These are phyloP conservation scores for Pestalotiopsis sp. DNA, from an alignment of 2,329 filamentous ascomycete species.

Conservation along the genomic window DNA sequence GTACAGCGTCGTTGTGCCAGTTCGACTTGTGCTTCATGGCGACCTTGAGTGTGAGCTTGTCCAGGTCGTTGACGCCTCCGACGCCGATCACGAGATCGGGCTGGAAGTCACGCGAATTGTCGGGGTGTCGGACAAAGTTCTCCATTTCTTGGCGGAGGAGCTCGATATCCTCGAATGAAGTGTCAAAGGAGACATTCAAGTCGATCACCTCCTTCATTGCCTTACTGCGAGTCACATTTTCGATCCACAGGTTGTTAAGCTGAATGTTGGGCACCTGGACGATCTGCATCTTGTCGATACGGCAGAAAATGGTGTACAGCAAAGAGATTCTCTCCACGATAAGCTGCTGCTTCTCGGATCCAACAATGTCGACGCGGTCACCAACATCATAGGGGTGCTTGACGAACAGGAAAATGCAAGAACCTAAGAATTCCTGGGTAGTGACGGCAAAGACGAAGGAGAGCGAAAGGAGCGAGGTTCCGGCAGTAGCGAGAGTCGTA, in stretches of 20 bases:
- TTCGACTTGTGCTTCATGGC: constrained; percentile 92
- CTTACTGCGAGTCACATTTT: constrained; percentile 89
- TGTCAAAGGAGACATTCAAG: constrained; percentile 83
- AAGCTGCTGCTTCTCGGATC: constrained; percentile 61
- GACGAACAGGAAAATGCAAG: constrained; percentile 97
- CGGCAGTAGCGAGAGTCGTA: constrained; percentile 84
- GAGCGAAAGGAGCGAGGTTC: constrained; percentile 89
- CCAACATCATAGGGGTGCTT: constrained; percentile 98
- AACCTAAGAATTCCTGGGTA: constrained; percentile 93
- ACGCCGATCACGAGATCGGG: constrained; percentile 80
- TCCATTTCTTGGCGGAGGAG: constrained; percentile 83
- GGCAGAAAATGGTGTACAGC: constrained; percentile 88
- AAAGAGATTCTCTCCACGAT: constrained; percentile 93
- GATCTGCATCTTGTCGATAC: constrained; percentile 79
- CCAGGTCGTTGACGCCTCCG: constrained; percentile 77
- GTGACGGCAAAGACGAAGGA: constrained; percentile 95
- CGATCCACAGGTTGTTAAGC: constrained; percentile 90
- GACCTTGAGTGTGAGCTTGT: constrained; percentile 82
- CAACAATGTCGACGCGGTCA: constrained; percentile 82
- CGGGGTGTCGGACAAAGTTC: constrained; percentile 77
- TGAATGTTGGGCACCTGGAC: constrained; percentile 88
- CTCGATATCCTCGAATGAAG: constrained; percentile 86
- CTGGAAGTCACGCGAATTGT: constrained; percentile 91
- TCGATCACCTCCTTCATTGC: constrained; percentile 87
- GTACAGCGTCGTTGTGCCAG: constrained; percentile 85